Base-by-base conservation (phyloP, 345 rosid genomes). In the Barbarea vulgaris region DNA sequence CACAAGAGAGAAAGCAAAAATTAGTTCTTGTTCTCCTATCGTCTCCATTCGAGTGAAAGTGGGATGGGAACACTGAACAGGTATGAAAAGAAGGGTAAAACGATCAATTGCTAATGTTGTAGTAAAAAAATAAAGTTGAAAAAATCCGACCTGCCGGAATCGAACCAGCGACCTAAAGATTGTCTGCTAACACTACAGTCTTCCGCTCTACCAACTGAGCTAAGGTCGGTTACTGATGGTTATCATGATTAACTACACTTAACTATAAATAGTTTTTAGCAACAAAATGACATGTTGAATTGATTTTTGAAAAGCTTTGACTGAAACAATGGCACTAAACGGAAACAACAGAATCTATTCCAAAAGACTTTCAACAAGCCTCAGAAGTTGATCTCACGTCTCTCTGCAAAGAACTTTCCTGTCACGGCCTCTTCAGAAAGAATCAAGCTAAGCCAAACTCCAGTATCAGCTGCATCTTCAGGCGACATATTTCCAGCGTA, bases 141-240 rank as follows among this genome's bases (percentile, higher is more conserved):
- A 55, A 41, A 12, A 27, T 69, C 74, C 65, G 74, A 56, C 74
- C 74, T 69, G 65, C 65, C 65, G 65, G 74, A 56, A 55, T 69
- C 65, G 65, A 69, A 69, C 65, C 65, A 70, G 74, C 66, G 66
- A 46, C 68, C 68, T 71, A 71, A 44, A 31, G 33, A 31, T 7
- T 31, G 34, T 31, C 34, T 31, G 34, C 21, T 3, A 41, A 25
- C 14, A 88, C 97, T 95, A 92, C 98, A 92, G 98, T 90, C 98
- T 96, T 88, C 99, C 97, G 97, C 99, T 87, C 97, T 92, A 58
- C 96, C 97, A 94, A 87, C 97, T 92, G 93, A 95, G 99, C 99
- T 88, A 92, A 92, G 92, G 89, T 87, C 97, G 97, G 95, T 3
- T 55, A 2, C 9, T 56, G 12, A 8, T 19, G 13, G 0, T 0